Conservation (phyloP, 164 flowering plant species). For the Echeveria elegans region DNA sequence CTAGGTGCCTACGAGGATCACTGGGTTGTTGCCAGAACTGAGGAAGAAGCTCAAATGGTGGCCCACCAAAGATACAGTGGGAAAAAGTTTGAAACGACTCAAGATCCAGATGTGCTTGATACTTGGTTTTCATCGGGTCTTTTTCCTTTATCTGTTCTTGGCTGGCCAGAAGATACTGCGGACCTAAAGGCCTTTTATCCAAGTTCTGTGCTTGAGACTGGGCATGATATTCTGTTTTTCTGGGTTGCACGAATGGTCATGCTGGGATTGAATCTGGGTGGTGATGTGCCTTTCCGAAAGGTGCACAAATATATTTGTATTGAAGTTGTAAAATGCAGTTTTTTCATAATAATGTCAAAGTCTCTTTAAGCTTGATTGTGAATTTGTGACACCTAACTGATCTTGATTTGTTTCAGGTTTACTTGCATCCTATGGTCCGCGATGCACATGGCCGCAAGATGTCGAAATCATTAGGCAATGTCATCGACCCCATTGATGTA, state of each 20-base stretch:
- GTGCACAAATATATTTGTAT: slow-evolving; percentile 23
- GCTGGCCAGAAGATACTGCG: slow-evolving; percentile 88
- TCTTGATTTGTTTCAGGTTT: slow-evolving; percentile 41
- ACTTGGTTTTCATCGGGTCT: slow-evolving; percentile 95
- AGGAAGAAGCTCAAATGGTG: slow-evolving; percentile 55
- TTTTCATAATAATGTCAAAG: neutral
- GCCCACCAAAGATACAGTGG: slow-evolving; percentile 46
- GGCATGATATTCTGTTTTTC: slow-evolving; percentile 90
- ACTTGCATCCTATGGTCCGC: slow-evolving; percentile 94
- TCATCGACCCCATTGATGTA: slow-evolving; percentile 91
- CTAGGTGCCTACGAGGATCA: slow-evolving; percentile 69
- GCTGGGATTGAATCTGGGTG: slow-evolving; percentile 79
- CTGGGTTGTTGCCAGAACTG: slow-evolving; percentile 88
- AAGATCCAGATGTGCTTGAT: slow-evolving; percentile 95
- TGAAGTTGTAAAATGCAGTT: neutral
- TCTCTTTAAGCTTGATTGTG: slow-evolving; percentile 2
- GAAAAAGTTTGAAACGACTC: slow-evolving; percentile 60
- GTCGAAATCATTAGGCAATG: slow-evolving; percentile 99
- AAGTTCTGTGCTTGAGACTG: slow-evolving; percentile 92
- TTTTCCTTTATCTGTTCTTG: slow-evolving; percentile 84
- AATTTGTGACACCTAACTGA: neutral
- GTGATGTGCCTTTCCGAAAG: slow-evolving; percentile 91
- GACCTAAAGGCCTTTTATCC: slow-evolving; percentile 89
- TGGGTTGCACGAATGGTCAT: slow-evolving; percentile 99
- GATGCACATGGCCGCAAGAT: slow-evolving; percentile 99